Percentiles rank a stretch among this genome's conserved stretches.
Evolutionary conservation across 2,329 filamentous ascomycete genomes (phyloP).

Genomic region (Xylariaceae sp.): DNA sequence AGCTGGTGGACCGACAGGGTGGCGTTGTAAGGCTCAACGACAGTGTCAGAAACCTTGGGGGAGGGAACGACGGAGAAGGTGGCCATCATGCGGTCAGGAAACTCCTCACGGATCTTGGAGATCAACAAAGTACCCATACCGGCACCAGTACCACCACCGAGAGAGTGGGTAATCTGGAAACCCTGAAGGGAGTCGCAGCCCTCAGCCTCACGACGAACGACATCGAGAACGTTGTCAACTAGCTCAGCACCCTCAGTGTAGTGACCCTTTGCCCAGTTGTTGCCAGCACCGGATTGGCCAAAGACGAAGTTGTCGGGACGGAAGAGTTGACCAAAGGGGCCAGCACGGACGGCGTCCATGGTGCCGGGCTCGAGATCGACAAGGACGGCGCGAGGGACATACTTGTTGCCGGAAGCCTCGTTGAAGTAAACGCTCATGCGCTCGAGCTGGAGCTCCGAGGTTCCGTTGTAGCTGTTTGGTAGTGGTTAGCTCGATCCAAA

Average conservation of each 20-base stretch:
- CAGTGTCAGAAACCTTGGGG: slow-evolving; percentile 99
- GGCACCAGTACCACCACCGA: slow-evolving; percentile 99
- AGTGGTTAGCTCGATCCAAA: no score
- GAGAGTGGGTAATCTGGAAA: slow-evolving; percentile 99
- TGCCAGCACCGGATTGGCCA: slow-evolving; percentile 98
- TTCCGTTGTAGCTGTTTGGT: slow-evolving; percentile 92
- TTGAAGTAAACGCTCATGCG: slow-evolving; percentile 99
- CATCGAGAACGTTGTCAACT: slow-evolving; percentile 96
- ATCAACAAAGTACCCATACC: slow-evolving; percentile 99
- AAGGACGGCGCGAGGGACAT: slow-evolving; percentile 97
- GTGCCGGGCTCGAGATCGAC: slow-evolving; percentile 99
- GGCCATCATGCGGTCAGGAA: slow-evolving; percentile 99
- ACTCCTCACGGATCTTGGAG: slow-evolving; percentile 99
- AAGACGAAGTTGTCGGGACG: slow-evolving; percentile 99
- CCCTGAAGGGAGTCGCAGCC: slow-evolving; percentile 99
- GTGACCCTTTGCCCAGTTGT: slow-evolving; percentile 99
- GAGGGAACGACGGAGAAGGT: slow-evolving; percentile 99
- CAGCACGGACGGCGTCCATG: slow-evolving; percentile 98
- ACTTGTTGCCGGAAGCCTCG: slow-evolving; percentile 93
- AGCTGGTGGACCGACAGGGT: slow-evolving; percentile 98
- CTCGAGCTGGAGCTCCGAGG: slow-evolving; percentile 98
- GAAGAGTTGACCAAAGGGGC: slow-evolving; percentile 98
- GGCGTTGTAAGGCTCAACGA: slow-evolving; percentile 99
- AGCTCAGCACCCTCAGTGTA: slow-evolving; percentile 99
- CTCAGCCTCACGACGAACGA: slow-evolving; percentile 98